Base-by-base conservation (phyloP, 2,329 filamentous ascomycete species). In the Fusarium solani-melongenae region DNA sequence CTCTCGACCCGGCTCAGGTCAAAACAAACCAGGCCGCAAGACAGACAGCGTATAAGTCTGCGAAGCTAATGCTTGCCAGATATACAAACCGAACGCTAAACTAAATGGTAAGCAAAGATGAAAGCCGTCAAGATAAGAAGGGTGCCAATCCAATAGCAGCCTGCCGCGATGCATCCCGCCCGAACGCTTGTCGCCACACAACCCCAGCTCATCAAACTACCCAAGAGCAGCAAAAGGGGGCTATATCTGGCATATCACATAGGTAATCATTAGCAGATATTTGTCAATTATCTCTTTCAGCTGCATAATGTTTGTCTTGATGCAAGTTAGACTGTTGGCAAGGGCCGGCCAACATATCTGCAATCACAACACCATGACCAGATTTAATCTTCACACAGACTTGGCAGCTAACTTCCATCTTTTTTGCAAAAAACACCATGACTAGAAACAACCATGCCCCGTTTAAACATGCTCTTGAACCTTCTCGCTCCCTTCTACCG, bases 401-500 rank as follows among this genome's bases (percentile, higher is more conserved):
- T 44, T 62, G 33, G 20, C 27, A 65, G 63, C 60, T 34, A 59
- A 58, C 71, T 72, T 66, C 64, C 64, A 41, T 73, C 64, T 63
- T 73, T 46, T 73, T 74, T 66, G 55, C 29, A 74, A 46, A 57
- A 74, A 69, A 63, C 63, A 31, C 29, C 64, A 72, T 69, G 64
- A 62, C 49, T 57, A 53, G 55, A 73, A 66, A 72, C 61, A 69
- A 69, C 71, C 71, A 72, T 73, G 64, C 46, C 56, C 41, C 67
- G 57, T 29, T 55, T 66, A 72, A 71, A 73, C 71, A 74, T 73
- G 71, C 71, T 71, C 70, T 74, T 72, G 57, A 61, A 65, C 67
- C 71, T 66, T 68, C 67, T 71, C 63, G 71, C 71, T 74, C 56
- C 55, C 20, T 33, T 64, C 63, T 64, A 64, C 62, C 55, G 34